These are phyloP conservation scores for Acacia melanoxylon DNA, from an alignment of 306 rosid genomes.

Conservation along the genomic window DNA sequence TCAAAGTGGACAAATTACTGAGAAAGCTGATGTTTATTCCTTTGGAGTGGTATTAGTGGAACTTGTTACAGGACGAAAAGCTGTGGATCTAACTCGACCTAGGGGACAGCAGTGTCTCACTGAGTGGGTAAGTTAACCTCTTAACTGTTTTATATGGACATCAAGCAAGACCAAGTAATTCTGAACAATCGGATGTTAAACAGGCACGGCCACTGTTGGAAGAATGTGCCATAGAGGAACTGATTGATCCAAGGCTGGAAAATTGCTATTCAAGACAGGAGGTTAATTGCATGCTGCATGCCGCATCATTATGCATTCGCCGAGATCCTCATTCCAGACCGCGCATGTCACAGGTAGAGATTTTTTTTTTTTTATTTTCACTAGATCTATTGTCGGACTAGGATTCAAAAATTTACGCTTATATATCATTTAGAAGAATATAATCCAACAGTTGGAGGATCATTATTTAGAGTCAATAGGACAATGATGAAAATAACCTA, in stretches of 20 bases:
- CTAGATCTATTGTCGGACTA: not conserved
- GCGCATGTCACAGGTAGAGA: constrained; percentile 91
- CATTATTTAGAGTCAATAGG: not conserved
- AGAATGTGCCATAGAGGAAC: constrained; percentile 77
- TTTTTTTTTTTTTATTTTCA: constrained; percentile 22
- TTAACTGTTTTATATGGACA: not conserved
- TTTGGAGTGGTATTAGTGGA: constrained; percentile 96
- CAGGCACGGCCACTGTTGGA: constrained; percentile 92
- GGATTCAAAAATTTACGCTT: not conserved
- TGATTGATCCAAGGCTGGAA: constrained; percentile 85
- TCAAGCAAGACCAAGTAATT: not conserved
- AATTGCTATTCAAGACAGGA: constrained; percentile 70
- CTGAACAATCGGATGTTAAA: constrained; percentile 25
- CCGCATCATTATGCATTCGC: constrained; percentile 88
- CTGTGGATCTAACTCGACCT: constrained; percentile 89
- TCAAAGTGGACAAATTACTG: constrained; percentile 98
- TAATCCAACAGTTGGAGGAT: not conserved
- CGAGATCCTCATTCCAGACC: constrained; percentile 92
- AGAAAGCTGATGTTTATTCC: constrained; percentile 96
- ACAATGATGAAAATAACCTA: constrained; percentile 1
- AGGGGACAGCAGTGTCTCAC: constrained; percentile 98
- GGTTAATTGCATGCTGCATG: constrained; percentile 88
- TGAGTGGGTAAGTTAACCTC: constrained; percentile 74
- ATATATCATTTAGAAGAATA: not conserved
- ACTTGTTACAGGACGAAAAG: constrained; percentile 93